Base-by-base conservation (phyloP, 495 filamentous ascomycete genomes). In the Haplographium delicatum region DNA sequence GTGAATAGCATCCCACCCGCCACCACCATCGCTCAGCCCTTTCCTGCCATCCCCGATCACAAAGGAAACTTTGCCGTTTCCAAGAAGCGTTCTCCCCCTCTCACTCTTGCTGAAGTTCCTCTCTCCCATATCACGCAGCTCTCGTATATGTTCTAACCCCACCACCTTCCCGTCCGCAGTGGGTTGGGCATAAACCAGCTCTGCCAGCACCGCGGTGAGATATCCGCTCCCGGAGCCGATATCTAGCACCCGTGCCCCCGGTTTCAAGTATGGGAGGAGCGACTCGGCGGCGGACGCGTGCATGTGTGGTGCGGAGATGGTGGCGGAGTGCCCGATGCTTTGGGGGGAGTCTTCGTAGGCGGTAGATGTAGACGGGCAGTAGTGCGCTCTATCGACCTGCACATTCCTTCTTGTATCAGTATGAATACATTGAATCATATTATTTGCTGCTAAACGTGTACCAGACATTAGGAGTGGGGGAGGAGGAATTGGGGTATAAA, bases 271-370 rank as follows among this genome's bases (percentile, higher is more conserved):
- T 38, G 77, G 78, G 13, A 88, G 75, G 1, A 89, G 73, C 22
- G 80, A 74, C 65, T 88, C 83, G 44, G 78, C 75, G 27, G 85
- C 85, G 27, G 82, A 74, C 62, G 88, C 91, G 70, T 98, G 93
- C 88, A 98, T 98, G 74, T 98, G 93, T 15, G 93, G 93, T 18
- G 93, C 93, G 24, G 85, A 91, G 58, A 98, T 98, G 44, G 94
- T 98, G 44, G 93, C 93, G 13, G 65, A 57, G 65, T 87, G 80
- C 44, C 94, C 91, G 68, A 98, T 97, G 48, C 79, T 62, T 66
- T 97, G 91, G 7, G 93, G 93, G 20, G 83, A 87, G 75, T 98
- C 93, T 44, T 87, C 79, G 71, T 97, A 98, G 1, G 93, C 79
- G 4, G 60, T 46, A 4, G 61, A 43, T 39, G 79, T 76, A 16